Evolutionary conservation across 2,329 filamentous ascomycete genomes (phyloP).

Genomic region (Aspergillus fructus): DNA sequence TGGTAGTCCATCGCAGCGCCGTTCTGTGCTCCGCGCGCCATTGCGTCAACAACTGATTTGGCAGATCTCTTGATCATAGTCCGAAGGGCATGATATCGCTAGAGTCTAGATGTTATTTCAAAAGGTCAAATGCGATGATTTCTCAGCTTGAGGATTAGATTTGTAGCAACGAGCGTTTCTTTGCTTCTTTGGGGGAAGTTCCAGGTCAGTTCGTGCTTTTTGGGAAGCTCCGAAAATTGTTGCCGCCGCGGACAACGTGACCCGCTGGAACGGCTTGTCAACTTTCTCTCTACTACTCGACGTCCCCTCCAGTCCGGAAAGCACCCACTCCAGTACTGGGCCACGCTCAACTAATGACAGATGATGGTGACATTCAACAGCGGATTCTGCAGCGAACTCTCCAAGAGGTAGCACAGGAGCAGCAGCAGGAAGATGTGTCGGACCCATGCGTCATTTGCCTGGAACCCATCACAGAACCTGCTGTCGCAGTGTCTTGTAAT

Average conservation of each 20-base stretch:
- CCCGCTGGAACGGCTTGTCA: background rate
- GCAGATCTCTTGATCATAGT: conserved; percentile 28
- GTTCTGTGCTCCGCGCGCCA: conserved; percentile 29
- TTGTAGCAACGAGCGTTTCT: background rate
- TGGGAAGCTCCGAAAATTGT: conserved; percentile 8
- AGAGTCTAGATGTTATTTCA: background rate
- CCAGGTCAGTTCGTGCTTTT: background rate
- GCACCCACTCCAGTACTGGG: background rate
- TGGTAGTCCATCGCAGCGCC: conserved; percentile 25
- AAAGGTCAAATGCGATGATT: background rate
- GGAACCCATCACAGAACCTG: conserved; percentile 69
- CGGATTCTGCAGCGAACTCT: conserved; percentile 47
- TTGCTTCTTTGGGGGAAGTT: background rate
- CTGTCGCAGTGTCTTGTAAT: conserved; percentile 71
- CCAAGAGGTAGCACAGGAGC: conserved; percentile 41
- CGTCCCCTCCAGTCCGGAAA: background rate
- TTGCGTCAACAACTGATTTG: conserved; percentile 33
- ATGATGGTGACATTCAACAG: conserved; percentile 43
- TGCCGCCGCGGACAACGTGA: conserved; percentile 21
- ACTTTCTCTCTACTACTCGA: background rate
- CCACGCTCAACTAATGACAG: conserved; percentile 31
- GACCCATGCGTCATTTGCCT: conserved; percentile 85
- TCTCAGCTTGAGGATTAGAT: background rate
- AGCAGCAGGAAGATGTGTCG: conserved; percentile 32
- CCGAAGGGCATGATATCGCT: conserved; percentile 22